Percentiles rank a stretch among this genome's conserved stretches.
Evolutionary conservation across 108 stramenopile genomes (phyloP).

Genomic region (Parietichytrium sp.): DNA sequence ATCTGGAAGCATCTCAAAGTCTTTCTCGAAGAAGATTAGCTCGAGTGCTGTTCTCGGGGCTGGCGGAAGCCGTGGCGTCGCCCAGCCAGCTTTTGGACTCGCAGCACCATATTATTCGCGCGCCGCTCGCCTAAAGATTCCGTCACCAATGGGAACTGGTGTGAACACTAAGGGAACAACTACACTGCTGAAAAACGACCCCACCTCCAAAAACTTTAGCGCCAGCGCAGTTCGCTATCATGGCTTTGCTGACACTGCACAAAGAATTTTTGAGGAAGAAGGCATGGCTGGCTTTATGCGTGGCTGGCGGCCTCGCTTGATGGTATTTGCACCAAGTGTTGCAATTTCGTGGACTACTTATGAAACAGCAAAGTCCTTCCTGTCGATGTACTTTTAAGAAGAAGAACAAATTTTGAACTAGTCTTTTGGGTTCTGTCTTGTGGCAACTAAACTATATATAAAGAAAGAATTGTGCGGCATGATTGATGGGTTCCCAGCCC

Average conservation of each 20-base stretch:
- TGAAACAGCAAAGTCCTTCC: slow-evolving; percentile 65
- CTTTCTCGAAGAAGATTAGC: background rate
- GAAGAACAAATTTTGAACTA: background rate
- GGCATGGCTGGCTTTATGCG: slow-evolving; percentile 83
- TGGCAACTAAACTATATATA: background rate
- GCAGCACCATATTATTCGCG: no score
- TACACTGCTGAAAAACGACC: no score
- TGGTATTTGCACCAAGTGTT: slow-evolving; percentile 88
- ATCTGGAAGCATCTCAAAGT: background rate
- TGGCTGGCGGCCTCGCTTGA: slow-evolving; percentile 74
- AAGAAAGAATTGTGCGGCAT: no score
- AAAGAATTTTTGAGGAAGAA: slow-evolving; percentile 76
- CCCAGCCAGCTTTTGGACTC: no score
- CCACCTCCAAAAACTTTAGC: no score
- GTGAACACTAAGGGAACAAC: no score
- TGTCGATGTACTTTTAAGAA: background rate
- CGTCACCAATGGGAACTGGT: no score
- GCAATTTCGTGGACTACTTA: slow-evolving; percentile 98
- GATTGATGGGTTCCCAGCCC: no score
- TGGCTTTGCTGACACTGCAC: slow-evolving; percentile 70
- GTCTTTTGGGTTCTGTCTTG: background rate
- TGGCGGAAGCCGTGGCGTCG: background rate
- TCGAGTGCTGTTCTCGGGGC: background rate
- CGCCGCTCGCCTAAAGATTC: no score
- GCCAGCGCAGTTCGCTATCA: slow-evolving; percentile 46